Evolutionary conservation across 1,284 basidiomycete species (phyloP).

Genomic region (Ustilago bromivora): DNA sequence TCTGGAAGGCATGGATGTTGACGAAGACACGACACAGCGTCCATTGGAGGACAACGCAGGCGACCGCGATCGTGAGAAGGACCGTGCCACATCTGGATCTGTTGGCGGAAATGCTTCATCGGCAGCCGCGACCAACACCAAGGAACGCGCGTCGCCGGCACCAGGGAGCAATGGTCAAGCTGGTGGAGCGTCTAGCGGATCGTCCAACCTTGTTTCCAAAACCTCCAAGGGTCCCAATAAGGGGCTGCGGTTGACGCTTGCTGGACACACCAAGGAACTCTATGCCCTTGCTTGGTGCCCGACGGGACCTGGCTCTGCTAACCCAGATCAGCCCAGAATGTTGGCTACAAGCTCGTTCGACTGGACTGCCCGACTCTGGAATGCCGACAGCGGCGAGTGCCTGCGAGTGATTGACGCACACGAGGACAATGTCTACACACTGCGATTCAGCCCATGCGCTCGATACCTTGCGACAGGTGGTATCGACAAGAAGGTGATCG

Average conservation of each 20-base stretch:
- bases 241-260: conserved; percentile 49
- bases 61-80: conserved; percentile 47
- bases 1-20: conserved; percentile 55
- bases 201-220: conserved; percentile 25
- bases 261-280: conserved; percentile 66
- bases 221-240: conserved; percentile 54
- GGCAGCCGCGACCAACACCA: conserved; percentile 4
- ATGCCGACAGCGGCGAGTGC: conserved; percentile 66
- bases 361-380: conserved; percentile 67
- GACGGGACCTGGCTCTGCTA: conserved; percentile 54
- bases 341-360: conserved; percentile 68
- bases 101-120: conserved; percentile 18
- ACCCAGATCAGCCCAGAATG: conserved; percentile 63
- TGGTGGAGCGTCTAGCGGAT: conserved; percentile 13
- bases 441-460: conserved; percentile 65
- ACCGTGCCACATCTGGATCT: conserved; percentile 41
- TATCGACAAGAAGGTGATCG: conserved; percentile 62
- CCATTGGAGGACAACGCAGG: conserved; percentile 28
- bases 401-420: conserved; percentile 62
- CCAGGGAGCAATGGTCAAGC: conserved; percentile 38
- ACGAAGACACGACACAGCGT: conserved; percentile 38
- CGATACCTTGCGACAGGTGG: conserved; percentile 67
- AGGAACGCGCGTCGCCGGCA: conserved; percentile 39
- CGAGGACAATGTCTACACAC: conserved; percentile 64
- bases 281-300: conserved; percentile 67